A percentile compares a stretch with the other conserved stretches of the same genome.
Evolutionary conservation across 2,329 filamentous ascomycete species (phyloP).

Genomic region (Trichoderma guizhouense): DNA sequence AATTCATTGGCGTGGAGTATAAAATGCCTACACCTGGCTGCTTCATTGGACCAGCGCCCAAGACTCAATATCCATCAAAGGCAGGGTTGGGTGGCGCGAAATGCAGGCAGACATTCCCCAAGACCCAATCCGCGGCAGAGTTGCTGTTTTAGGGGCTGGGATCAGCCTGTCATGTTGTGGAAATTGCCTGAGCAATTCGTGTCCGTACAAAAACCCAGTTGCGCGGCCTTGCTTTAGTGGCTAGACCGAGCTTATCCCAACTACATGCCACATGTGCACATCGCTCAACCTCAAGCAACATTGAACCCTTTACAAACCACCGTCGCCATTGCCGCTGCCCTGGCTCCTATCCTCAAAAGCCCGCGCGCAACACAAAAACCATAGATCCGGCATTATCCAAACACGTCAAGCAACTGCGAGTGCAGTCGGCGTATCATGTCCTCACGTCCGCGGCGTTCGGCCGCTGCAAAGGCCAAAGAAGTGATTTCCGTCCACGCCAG

Average conservation of each 20-base stretch:
- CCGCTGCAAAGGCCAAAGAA: constrained; percentile 42
- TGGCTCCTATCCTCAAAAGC: neutral
- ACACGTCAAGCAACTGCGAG: neutral
- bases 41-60: neutral
- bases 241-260: constrained; percentile 14
- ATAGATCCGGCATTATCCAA: neutral
- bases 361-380: neutral
- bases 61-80: neutral
- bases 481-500: constrained; percentile 41
- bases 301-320: neutral
- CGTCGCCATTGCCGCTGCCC: neutral
- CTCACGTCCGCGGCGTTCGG: constrained; percentile 46
- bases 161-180: constrained; percentile 7
- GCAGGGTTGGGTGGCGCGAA: constrained; percentile 2
- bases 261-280: constrained; percentile 3
- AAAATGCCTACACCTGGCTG: neutral
- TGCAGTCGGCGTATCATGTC: constrained; percentile 36
- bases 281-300: neutral
- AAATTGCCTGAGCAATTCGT: constrained; percentile 8
- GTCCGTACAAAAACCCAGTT: constrained; percentile 5
- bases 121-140: neutral
- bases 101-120: constrained; percentile 3
- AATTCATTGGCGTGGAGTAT: neutral
- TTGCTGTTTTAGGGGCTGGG: constrained; percentile 11
- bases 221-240: constrained; percentile 10